Conservation (phyloP, 129 eudicot species). For the Arctium minus region DNA sequence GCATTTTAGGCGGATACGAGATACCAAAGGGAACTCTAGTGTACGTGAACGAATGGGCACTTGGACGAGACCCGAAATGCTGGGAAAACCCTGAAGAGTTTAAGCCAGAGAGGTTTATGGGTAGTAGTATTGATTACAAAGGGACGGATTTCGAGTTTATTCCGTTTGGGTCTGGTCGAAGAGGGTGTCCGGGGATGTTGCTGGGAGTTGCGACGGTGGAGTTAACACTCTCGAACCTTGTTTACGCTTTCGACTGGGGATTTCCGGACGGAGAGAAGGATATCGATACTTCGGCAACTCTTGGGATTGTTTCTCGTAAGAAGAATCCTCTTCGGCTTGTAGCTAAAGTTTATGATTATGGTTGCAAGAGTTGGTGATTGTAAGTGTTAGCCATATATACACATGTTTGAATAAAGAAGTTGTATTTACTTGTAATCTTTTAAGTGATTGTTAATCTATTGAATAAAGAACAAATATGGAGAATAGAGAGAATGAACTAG, state of each 20-base stretch:
- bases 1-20: not conserved
- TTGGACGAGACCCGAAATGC: not conserved
- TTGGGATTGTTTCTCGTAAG: not conserved
- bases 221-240: not conserved
- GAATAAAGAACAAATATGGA: no score
- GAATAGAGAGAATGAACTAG: no score
- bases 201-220: not conserved
- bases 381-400: no score
- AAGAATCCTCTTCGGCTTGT: not conserved
- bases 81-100: not conserved
- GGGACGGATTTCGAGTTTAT: not conserved
- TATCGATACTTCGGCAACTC: not conserved
- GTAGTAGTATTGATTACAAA: not conserved
- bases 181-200: not conserved
- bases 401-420: not conserved
- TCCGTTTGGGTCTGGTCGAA: not conserved
- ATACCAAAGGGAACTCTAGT: not conserved
- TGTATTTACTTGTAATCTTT: no score
- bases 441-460: no score
- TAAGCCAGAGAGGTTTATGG: not conserved
- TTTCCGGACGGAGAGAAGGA: not conserved
- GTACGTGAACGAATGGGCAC: not conserved
- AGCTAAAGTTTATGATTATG: slow-evolving; percentile 10
- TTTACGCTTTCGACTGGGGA: not conserved
- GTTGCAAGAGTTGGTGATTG: not conserved